Percentiles rank a stretch among this genome's conserved stretches.
phyloP scores from a whole-genome alignment of 1,284 basidiomycete genomes.

The Wolfiporia cocos region DNA sequence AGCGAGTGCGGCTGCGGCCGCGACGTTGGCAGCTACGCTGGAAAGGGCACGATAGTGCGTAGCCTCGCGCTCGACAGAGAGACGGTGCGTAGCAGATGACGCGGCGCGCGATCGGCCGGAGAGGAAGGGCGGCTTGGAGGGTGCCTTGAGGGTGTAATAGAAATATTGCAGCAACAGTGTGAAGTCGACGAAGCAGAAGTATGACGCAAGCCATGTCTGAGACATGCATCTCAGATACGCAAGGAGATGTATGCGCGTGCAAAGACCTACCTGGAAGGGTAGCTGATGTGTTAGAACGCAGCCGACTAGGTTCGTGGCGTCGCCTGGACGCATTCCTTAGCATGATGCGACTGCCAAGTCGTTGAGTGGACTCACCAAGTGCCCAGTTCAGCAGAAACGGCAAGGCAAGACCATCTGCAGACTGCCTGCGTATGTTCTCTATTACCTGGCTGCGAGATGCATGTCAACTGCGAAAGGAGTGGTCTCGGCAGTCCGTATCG shows the following conservation, averaged over 20 bases:
- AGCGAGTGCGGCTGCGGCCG: constrained; percentile 57
- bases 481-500: too few relatives aligned
- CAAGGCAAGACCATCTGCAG: constrained; percentile 81
- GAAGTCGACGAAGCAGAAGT: constrained; percentile 81
- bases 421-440: constrained; percentile 70
- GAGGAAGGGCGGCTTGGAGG: constrained; percentile 28
- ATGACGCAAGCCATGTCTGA: constrained; percentile 83
- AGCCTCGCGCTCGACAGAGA: constrained; percentile 42
- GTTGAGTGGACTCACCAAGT: constrained; percentile 50
- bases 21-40: constrained; percentile 59
- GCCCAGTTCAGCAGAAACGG: constrained; percentile 92
- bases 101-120: constrained; percentile 38
- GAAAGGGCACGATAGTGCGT: constrained; percentile 66
- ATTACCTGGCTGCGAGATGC: constrained; percentile 59
- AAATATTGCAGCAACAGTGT: constrained; percentile 72
- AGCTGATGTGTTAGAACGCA: constrained; percentile 88
- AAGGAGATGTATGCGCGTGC: background rate
- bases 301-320: constrained; percentile 85
- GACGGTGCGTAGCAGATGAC: constrained; percentile 35
- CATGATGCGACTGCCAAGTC: background rate
- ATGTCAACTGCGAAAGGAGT: constrained; percentile 3
- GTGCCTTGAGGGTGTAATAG: constrained; percentile 49
- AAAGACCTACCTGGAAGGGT: constrained; percentile 80
- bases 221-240: constrained; percentile 2
- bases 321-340: constrained; percentile 46